Base-by-base conservation (phyloP, 2,329 filamentous ascomycete species). In the Fusarium fujikuroi region DNA sequence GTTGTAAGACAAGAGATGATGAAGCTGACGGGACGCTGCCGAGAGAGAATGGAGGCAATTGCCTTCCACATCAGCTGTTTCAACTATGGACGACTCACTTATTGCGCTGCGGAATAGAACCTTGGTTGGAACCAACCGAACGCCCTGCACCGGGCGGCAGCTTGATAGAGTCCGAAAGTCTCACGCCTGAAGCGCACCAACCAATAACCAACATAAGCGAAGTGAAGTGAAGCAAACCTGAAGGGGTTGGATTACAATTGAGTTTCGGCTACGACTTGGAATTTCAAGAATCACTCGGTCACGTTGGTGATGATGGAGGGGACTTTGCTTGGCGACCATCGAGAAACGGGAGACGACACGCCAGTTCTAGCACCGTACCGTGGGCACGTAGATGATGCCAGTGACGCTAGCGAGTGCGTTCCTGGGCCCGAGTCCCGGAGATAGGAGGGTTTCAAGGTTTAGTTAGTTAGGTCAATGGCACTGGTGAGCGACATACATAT, bases 331-430 rank as follows among this genome's bases (percentile, higher is more conserved):
- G 21, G 32, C 44, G 39, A 25, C 28, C 28, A 60, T 47, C 18
- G 39, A 30, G 44, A 60, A 28, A 40, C 32, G 34, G 32, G 32
- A 50, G 39, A 42, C 23, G 39, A 30, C 46, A 53, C 58, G 21
- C 60, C 50, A 58, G n/a, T 34, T 36, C 36, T 53, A 28, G 16
- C 21, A 23, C 30, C 30, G 30, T 30, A 11, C 30, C 30, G 4
- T 28, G 14, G 11, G 47, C 21, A 42, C 21, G 30, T 40, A 36
- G 32, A 53, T 32, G 36, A 53, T 53, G 36, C 36, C 34, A 34
- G 36, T 19, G 15, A 47, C 63, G 43, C 61, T 66, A 66, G 64
- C 12, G 32, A 25, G 44, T 40, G 30, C 34, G 64, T 66, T 60
- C 64, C 62, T 66, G 52, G 32, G 44, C 47, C 25, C 23, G 21